These are phyloP conservation scores for Trichosporon sp. DNA, from an alignment of 1,284 basidiomycete genomes.

Conservation along the genomic window DNA sequence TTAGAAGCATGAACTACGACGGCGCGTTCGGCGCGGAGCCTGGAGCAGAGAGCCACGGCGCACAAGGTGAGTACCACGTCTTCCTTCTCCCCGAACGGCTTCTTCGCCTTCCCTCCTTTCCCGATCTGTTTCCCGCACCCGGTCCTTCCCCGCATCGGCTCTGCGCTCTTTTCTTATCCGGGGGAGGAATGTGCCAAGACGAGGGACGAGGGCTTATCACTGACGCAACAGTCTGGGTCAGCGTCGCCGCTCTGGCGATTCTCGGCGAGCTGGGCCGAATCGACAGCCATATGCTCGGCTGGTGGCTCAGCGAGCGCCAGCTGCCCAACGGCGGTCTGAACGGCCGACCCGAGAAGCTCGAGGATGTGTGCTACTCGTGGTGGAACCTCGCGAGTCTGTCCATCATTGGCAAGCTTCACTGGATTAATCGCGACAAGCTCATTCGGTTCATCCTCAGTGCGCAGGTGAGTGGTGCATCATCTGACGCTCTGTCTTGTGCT, in stretches of 20 bases:
- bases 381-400: constrained; percentile 89
- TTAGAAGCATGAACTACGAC: constrained; percentile 83
- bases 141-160: not conserved
- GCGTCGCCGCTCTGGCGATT: constrained; percentile 79
- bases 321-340: constrained; percentile 90
- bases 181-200: too few relatives aligned
- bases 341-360: constrained; percentile 93
- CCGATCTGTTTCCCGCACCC: not conserved
- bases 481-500: too few relatives aligned
- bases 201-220: not conserved
- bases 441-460: constrained; percentile 76
- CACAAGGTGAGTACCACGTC: constrained; percentile 60
- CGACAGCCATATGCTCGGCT: constrained; percentile 68
- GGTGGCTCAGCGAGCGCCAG: constrained; percentile 93
- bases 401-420: constrained; percentile 74
- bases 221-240: constrained; percentile 71
- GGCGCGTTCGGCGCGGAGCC: constrained; percentile 81
- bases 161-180: not conserved
- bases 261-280: constrained; percentile 71
- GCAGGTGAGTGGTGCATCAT: constrained; percentile 57
- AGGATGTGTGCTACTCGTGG: constrained; percentile 95
- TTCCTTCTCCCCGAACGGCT: too few relatives aligned
- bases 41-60: constrained; percentile 89
- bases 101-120: not conserved
- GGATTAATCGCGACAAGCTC: constrained; percentile 87